Base-by-base conservation (phyloP, 129 eudicot species). In the Sambucus nigra region DNA sequence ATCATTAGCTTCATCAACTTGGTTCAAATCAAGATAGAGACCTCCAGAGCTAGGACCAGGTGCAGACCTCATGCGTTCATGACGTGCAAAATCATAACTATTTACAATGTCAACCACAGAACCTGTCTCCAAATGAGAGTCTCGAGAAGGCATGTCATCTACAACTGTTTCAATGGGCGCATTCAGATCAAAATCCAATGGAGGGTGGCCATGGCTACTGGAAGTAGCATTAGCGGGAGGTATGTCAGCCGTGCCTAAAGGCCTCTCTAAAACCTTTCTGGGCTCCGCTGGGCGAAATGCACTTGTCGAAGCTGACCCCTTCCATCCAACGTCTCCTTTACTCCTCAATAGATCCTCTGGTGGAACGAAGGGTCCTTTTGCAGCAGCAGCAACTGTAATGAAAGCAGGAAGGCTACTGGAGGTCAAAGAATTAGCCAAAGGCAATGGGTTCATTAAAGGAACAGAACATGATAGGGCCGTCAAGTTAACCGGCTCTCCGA, bases 211-310 rank as follows among this genome's bases (percentile, higher is more conserved):
- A 17, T 38, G 57, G 56, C 57, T 78, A 41, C 66, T 47, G 1
- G 57, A 2, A 49, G 53, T 29, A 38, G 18, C 69, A 59, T 70
- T 78, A 52, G 74, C 16, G 44, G 22, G 24, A 29, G 66, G 38
- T 6, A 22, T 32, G 16, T 38, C 26, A 7, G 13, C 39, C 0
- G 67, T 13, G 42, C 49, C 35, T 1, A 46, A 24, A 21, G 76
- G 72, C 47, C 48, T 50, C 42, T 79, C 88, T 11, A 23, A 10
- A 52, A 42, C 59, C 62, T 76, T 89, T 54, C 97, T 71, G 28
- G 97, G 97, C 40, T 89, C 97, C 11, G 97, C 97, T 3, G 97
- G 97, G 20, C 95, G 88, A 55, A 88, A 88, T 25, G 97, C 97
- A 64, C 97, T 88, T 16, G 97, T 89, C n/a, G 97, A 95, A 68